Evolutionary conservation across 2,329 filamentous ascomycete species (phyloP), one percentile per base, ranked within the genome.

Genomic region (Coniochaeta ligniaria): DNA sequence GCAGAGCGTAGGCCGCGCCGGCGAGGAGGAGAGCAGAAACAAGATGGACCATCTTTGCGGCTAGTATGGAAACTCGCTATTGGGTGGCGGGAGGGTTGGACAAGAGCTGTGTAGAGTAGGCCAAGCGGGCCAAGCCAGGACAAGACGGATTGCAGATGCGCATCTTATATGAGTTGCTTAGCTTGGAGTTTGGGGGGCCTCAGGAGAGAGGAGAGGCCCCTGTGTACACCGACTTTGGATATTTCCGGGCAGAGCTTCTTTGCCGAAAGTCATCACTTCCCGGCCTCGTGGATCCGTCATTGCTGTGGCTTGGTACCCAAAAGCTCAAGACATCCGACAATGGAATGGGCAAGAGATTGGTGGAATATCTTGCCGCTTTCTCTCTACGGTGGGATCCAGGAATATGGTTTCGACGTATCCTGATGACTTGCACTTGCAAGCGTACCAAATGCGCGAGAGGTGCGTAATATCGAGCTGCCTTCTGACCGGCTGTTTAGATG

Each of bases 1-100:
- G 72, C 36, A 71, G 65, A 43, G 72, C 71, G 28, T 72, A 65
- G 36, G 69, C 73, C 59, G 74, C 67, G 60, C 74, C 71, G 66
- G 74, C 72, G 63, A 68, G 61, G 56, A 71, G 62, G 59, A 72
- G 67, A 54, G 67, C 66, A 24, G 67, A 67, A 24, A 65, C 59
- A n/a, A 70, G 59, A 62, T 71, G 68, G 55, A 72, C 68, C 69
- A 70, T 70, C 54, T 57, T 57, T 57, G 43, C 58, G 43, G 45
- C 41, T 26, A 52, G 28, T 24, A 52, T 6, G 17, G n/a, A 31
- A 24, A 52, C 47, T 52, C 26, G 47, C 47, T 52, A 52, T 52
- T 52, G 47, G 47, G 47, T 31, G 11, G 26, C 28, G 24, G 26
- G 24, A 52, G 22, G 14, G 22, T 26, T 17, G 47, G 26, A 31